These are phyloP conservation scores for Colletotrichum navitas DNA, from an alignment of 2,329 filamentous ascomycete species.

Conservation along the genomic window DNA sequence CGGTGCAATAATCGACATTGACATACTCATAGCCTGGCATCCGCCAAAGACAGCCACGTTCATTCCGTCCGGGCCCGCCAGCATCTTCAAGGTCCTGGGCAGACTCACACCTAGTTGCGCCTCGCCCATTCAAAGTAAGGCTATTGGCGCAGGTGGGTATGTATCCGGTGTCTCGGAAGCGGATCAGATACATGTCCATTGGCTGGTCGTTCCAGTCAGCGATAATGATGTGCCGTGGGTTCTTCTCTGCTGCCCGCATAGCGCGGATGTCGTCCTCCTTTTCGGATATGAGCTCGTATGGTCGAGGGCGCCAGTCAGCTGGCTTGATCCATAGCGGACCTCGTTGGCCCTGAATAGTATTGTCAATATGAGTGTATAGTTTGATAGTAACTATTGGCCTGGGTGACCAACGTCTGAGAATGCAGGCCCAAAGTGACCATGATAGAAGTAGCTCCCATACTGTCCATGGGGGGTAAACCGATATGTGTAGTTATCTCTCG, in stretches of 20 bases:
- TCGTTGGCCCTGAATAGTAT: conserved; percentile 12
- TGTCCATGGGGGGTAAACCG: conserved; percentile 31
- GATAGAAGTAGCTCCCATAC: conserved; percentile 34
- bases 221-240: conserved; percentile 19
- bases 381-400: not conserved
- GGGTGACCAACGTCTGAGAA: conserved; percentile 22
- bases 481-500: conserved; percentile 33
- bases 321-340: conserved; percentile 24
- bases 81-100: conserved; percentile 15
- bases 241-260: conserved; percentile 15
- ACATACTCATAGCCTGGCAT: conserved; percentile 24
- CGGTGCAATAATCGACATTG: conserved; percentile 21
- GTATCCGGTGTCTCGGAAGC: conserved; percentile 30
- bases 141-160: conserved; percentile 35
- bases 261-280: conserved; percentile 15
- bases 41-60: conserved; percentile 8
- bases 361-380: not conserved
- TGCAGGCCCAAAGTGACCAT: conserved; percentile 28
- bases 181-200: conserved; percentile 32
- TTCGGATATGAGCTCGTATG: conserved; percentile 18
- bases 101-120: conserved; percentile 24
- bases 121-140: conserved; percentile 18
- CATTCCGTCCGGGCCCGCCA: conserved; percentile 23
- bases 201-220: conserved; percentile 35
- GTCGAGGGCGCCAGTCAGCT: conserved; percentile 25